A percentile compares a stretch with the other conserved stretches of the same genome.
These are phyloP conservation scores for Suillus placidus DNA, from an alignment of 768 basidiomycete species.

Conservation along the genomic window DNA sequence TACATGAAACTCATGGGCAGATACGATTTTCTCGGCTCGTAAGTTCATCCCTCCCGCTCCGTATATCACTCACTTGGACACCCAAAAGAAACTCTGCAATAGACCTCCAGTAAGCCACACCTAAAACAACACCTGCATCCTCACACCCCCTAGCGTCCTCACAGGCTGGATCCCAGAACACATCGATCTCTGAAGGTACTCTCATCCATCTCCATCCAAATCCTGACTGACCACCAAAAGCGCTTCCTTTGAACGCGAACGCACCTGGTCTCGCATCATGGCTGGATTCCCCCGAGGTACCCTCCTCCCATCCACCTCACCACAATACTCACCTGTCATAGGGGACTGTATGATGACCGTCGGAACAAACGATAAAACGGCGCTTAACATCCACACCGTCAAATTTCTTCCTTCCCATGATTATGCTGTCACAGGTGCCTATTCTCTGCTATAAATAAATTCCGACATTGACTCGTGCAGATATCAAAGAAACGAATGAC, in stretches of 20 bases:
- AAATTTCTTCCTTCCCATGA: slow-evolving; percentile 75
- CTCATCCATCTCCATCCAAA: background rate
- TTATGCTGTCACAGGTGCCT: slow-evolving; percentile 79
- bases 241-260: slow-evolving; percentile 75
- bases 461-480: slow-evolving; percentile 16
- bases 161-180: slow-evolving; percentile 93
- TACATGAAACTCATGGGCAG: slow-evolving; percentile 91
- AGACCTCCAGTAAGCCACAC: slow-evolving; percentile 64
- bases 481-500: slow-evolving; percentile 51
- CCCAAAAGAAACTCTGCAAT: slow-evolving; percentile 71
- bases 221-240: slow-evolving; percentile 35
- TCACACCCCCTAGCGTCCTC: slow-evolving; percentile 49
- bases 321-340: slow-evolving; percentile 25
- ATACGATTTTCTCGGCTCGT: slow-evolving; percentile 91
- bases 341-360: slow-evolving; percentile 79
- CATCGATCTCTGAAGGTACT: slow-evolving; percentile 66
- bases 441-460: slow-evolving; percentile 15
- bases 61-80: background rate
- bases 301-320: background rate
- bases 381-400: slow-evolving; percentile 43
- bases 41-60: slow-evolving; percentile 35
- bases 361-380: slow-evolving; percentile 63
- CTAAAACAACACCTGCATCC: background rate
- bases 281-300: slow-evolving; percentile 60
- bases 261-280: slow-evolving; percentile 72